These are phyloP conservation scores for Aspergillus carlsbadensis DNA, from an alignment of 495 filamentous ascomycete species.

Conservation along the genomic window DNA sequence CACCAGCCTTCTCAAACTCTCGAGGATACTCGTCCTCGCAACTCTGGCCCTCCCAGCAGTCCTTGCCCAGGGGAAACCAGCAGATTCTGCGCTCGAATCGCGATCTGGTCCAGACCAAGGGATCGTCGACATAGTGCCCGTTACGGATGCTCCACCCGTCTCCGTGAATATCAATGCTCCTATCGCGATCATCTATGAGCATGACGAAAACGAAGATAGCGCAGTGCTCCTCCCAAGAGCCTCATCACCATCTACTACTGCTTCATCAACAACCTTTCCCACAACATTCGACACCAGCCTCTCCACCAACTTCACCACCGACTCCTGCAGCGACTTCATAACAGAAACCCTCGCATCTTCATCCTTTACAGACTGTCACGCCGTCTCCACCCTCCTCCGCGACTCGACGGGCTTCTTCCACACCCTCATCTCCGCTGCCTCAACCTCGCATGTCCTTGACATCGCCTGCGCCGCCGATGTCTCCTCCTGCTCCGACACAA, in stretches of 20 bases:
- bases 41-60: conserved; percentile 9
- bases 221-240: background rate
- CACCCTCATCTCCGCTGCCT: conserved; percentile 58
- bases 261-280: conserved; percentile 49
- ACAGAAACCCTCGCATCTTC: conserved; percentile 44
- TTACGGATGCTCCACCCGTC: conserved; percentile 1
- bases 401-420: conserved; percentile 78
- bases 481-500: conserved; percentile 54
- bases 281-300: conserved; percentile 70
- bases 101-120: conserved; percentile 5
- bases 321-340: conserved; percentile 58
- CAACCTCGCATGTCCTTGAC: conserved; percentile 69
- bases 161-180: background rate
- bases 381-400: conserved; percentile 72
- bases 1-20: conserved; percentile 11
- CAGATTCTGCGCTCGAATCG: background rate
- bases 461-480: conserved; percentile 66
- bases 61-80: background rate
- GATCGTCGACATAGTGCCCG: conserved; percentile 9
- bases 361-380: conserved; percentile 67
- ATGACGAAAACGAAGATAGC: background rate
- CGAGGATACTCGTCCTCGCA: conserved; percentile 2
- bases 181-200: background rate
- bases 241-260: background rate
- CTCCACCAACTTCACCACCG: conserved; percentile 64